A percentile compares a stretch with the other conserved stretches of the same genome.
Conservation (phyloP, 148 eudicot genomes). For the Rhododendron molle region DNA sequence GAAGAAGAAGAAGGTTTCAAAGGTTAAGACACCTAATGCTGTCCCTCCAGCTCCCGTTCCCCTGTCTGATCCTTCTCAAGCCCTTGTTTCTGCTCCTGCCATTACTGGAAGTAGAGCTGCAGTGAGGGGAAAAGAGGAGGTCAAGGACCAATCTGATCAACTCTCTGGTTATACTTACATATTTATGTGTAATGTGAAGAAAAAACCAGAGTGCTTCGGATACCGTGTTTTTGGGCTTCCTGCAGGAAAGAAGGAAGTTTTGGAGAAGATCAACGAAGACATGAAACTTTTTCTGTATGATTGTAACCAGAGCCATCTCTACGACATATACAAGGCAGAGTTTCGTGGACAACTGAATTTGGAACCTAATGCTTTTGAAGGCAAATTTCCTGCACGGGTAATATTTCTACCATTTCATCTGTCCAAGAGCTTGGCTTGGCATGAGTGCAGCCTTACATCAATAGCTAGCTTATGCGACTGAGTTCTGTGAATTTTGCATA, state of each 20-base stretch:
- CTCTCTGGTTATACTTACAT: constrained; percentile 36
- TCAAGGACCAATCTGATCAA: background rate
- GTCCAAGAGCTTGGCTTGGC: background rate
- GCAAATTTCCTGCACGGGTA: constrained; percentile 63
- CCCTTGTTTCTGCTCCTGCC: constrained; percentile 2
- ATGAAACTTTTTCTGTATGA: constrained; percentile 50
- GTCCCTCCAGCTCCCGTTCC: background rate
- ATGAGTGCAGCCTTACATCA: background rate
- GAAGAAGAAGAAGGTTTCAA: constrained; percentile 4
- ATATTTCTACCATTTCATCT: background rate
- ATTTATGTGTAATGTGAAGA: constrained; percentile 49
- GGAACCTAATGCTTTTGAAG: constrained; percentile 58
- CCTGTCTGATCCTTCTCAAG: background rate
- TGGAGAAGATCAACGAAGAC: constrained; percentile 39
- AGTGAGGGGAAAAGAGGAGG: background rate
- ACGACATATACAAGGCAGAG: constrained; percentile 47
- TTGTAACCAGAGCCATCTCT: constrained; percentile 45
- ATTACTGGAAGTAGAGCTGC: background rate
- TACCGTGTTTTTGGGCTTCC: constrained; percentile 60
- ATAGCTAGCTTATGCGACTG: background rate
- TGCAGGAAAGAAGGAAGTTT: constrained; percentile 26
- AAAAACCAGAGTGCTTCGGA: constrained; percentile 47
- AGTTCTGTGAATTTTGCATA: background rate
- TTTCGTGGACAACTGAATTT: constrained; percentile 34
- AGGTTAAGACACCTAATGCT: background rate